Evolutionary conservation across 352 stramenopile genomes (phyloP).

Genomic region (Phytopythium delawarense): DNA sequence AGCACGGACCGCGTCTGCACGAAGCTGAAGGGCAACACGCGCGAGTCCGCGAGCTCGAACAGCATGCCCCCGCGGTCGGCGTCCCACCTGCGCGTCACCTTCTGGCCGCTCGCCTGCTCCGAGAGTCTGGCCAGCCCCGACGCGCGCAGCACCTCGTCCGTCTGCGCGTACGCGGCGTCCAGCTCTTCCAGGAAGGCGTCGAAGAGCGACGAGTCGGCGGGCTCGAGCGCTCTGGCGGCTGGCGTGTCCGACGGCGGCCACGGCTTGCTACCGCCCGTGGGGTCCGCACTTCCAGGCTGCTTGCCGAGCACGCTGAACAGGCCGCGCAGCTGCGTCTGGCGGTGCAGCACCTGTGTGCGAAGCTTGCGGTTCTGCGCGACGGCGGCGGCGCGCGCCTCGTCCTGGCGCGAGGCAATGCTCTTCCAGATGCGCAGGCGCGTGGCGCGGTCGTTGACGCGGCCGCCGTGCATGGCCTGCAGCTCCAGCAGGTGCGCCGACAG

Average conservation of each 20-base stretch:
- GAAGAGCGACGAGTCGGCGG: conserved; percentile 15
- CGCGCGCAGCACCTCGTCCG: conserved; percentile 8
- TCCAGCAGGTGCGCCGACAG: conserved; percentile 5
- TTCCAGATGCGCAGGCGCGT: conserved; percentile 7
- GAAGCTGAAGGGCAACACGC: conserved; percentile 17
- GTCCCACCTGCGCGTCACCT: conserved; percentile 15
- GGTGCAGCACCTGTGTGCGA: not conserved
- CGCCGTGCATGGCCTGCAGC: conserved; percentile 1
- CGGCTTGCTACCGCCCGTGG: not conserved
- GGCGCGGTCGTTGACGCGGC: not conserved
- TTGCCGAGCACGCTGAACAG: conserved; percentile 1
- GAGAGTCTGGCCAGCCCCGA: conserved; percentile 4
- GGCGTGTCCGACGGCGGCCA: not conserved
- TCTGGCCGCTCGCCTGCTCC: not conserved
- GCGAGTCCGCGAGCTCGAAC: conserved; percentile 7
- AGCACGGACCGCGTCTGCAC: conserved; percentile 11
- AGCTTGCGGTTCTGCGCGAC: conserved; percentile 7
- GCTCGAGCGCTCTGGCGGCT: not conserved
- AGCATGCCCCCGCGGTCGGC: not conserved
- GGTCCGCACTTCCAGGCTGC: not conserved
- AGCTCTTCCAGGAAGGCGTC: conserved; percentile 23
- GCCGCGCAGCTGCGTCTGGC: conserved; percentile 2
- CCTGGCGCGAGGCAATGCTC: conserved; percentile 2
- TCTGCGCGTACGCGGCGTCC: conserved; percentile 20
- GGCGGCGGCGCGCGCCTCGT: conserved; percentile 2